phyloP scores from a whole-genome alignment of 1,284 basidiomycete species.

The Malassezia sp. region DNA sequence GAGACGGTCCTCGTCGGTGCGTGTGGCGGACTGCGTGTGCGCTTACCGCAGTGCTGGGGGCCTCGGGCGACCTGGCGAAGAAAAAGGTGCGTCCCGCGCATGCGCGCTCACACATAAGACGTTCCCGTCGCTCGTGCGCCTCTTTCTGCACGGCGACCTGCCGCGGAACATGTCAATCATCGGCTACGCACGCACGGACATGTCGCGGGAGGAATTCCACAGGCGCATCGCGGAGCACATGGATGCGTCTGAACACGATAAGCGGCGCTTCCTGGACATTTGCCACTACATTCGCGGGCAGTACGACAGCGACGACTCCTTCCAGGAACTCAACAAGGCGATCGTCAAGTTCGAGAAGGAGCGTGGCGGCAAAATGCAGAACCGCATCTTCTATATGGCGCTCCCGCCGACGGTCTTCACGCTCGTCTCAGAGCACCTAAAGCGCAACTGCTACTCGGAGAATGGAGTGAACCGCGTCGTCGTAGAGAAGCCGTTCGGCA shows the following conservation, averaged over 20 bases:
- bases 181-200: slow-evolving; percentile 48
- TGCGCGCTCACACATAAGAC: slow-evolving; percentile 22
- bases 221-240: slow-evolving; percentile 32
- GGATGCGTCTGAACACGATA: slow-evolving; percentile 25
- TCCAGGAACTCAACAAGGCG: slow-evolving; percentile 34
- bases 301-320: slow-evolving; percentile 40
- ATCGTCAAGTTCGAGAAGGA: slow-evolving; percentile 31
- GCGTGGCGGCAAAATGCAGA: slow-evolving; percentile 20
- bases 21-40: slow-evolving; percentile 2
- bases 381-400: slow-evolving; percentile 45
- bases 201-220: slow-evolving; percentile 42
- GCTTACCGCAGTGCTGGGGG: slow-evolving; percentile 65
- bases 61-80: slow-evolving; percentile 94
- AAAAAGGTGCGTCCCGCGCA: slow-evolving; percentile 63
- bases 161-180: slow-evolving; percentile 41
- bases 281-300: slow-evolving; percentile 43
- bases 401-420: slow-evolving; percentile 44
- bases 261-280: slow-evolving; percentile 30
- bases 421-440: slow-evolving; percentile 38
- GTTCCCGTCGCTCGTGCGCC: slow-evolving; percentile 42
- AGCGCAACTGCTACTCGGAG: slow-evolving; percentile 39
- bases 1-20: slow-evolving; percentile 41
- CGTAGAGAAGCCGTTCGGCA: slow-evolving; percentile 45
- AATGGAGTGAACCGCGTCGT: slow-evolving; percentile 40
- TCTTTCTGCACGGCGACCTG: slow-evolving; percentile 31